A percentile compares a stretch with the other conserved stretches of the same genome.
Conservation (phyloP, 805 yeast species). For the Metschnikowia rubicola region DNA sequence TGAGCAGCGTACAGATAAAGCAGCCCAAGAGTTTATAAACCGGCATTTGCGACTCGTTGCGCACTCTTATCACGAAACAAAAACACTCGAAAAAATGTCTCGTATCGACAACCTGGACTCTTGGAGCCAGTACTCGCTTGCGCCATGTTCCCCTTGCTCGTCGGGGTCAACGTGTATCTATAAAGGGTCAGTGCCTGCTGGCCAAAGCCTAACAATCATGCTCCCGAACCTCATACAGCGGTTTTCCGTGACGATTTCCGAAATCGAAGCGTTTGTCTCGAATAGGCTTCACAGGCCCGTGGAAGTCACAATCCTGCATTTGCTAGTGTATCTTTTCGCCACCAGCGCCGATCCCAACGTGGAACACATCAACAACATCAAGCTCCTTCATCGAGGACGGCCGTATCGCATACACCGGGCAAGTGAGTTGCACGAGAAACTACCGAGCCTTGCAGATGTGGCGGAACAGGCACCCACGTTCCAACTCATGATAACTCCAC, state of each 20-base stretch:
- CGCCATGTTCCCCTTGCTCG: conserved; percentile 18
- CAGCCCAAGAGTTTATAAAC: too few species aligned
- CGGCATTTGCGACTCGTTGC: too few species aligned
- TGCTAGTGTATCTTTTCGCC: conserved; percentile 13
- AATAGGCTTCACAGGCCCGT: not conserved
- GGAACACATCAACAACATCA: conserved; percentile 9
- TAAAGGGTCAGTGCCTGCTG: too few species aligned
- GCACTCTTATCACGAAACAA: not conserved
- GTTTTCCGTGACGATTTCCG: conserved; percentile 1
- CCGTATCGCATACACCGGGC: conserved; percentile 8
- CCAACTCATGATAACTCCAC: conserved; percentile 11
- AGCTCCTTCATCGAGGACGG: conserved; percentile 16
- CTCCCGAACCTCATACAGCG: conserved; percentile 16
- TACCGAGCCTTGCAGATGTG: conserved; percentile 8
- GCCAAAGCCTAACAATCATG: conserved; percentile 5
- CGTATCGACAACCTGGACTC: not conserved
- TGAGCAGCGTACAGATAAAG: too few species aligned
- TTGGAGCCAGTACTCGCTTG: conserved; percentile 6
- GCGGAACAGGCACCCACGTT: conserved; percentile 11
- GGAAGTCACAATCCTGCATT: conserved; percentile 8
- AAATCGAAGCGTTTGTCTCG: conserved; percentile 10
- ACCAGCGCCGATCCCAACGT: conserved; percentile 3
- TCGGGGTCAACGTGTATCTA: conserved; percentile 2
- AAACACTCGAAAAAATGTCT: not conserved
- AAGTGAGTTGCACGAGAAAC: conserved; percentile 7